phyloP scores from a whole-genome alignment of 2,329 filamentous ascomycete species.

The Trichoderma sp. region DNA sequence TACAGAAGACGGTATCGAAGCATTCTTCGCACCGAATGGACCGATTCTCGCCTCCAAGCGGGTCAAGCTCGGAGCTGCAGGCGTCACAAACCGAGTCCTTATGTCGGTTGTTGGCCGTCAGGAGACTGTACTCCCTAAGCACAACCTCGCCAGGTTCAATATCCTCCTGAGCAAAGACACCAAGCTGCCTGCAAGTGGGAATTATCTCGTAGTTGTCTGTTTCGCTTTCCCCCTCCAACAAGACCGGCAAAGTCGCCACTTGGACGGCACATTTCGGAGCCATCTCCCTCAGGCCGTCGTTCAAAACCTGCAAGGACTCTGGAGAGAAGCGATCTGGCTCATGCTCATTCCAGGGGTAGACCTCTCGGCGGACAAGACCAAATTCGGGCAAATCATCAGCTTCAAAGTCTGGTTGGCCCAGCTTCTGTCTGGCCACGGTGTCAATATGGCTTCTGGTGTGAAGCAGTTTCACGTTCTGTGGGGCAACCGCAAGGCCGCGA shows the following conservation, averaged over 20 bases:
- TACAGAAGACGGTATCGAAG: constrained; percentile 65
- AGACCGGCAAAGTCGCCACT: constrained; percentile 69
- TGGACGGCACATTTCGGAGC: constrained; percentile 81
- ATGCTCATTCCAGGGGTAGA: constrained; percentile 67
- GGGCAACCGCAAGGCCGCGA: constrained; percentile 55
- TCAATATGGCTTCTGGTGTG: constrained; percentile 53
- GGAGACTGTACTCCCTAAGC: constrained; percentile 75
- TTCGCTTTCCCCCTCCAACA: constrained; percentile 56
- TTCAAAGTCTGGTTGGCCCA: constrained; percentile 46
- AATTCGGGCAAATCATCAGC: constrained; percentile 62
- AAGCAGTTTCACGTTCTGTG: constrained; percentile 54
- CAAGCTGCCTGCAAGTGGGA: constrained; percentile 70
- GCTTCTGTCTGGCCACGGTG: constrained; percentile 48
- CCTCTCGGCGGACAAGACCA: constrained; percentile 65
- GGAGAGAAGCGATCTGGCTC: constrained; percentile 68
- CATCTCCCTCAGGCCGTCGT: constrained; percentile 62
- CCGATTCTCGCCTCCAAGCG: constrained; percentile 46
- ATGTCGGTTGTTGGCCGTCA: constrained; percentile 85
- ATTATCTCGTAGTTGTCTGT: constrained; percentile 49
- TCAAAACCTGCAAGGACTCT: constrained; percentile 68
- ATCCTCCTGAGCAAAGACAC: constrained; percentile 82
- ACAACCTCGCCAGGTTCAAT: constrained; percentile 73
- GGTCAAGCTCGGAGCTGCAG: constrained; percentile 71
- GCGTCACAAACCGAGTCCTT: constrained; percentile 88
- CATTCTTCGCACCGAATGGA: constrained; percentile 58